phyloP scores from a whole-genome alignment of 2,329 filamentous ascomycete genomes.

The Aspergillus terreus region DNA sequence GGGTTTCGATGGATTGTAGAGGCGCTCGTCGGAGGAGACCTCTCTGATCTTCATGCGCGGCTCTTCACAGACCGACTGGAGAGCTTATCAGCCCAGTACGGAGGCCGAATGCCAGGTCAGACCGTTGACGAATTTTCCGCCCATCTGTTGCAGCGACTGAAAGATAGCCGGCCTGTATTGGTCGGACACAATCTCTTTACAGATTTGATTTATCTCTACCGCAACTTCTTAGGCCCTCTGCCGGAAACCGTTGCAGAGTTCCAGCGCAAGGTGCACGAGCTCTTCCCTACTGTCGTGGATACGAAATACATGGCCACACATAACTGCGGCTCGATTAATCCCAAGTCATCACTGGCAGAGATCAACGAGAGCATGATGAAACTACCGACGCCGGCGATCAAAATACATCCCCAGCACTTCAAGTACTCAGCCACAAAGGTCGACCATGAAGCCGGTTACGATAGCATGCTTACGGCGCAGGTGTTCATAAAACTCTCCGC shows the following conservation, averaged over 20 bases:
- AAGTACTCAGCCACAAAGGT: constrained; percentile 27
- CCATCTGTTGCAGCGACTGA: constrained; percentile 39
- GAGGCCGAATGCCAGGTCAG: constrained; percentile 10
- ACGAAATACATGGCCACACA: constrained; percentile 63
- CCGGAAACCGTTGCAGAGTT: constrained; percentile 56
- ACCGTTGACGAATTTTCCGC: constrained; percentile 26
- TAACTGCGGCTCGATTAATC: constrained; percentile 50
- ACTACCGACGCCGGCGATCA: constrained; percentile 26
- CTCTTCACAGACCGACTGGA: constrained; percentile 25
- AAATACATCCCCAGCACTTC: constrained; percentile 25
- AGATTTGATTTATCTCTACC: constrained; percentile 60
- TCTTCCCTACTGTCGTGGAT: constrained; percentile 58
- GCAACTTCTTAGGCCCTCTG: constrained; percentile 56
- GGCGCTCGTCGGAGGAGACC: constrained; percentile 41
- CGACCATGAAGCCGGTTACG: constrained; percentile 60
- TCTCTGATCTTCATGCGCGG: constrained; percentile 34
- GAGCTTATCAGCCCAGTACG: constrained; percentile 4
- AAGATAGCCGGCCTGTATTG: constrained; percentile 47
- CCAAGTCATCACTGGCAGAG: constrained; percentile 34
- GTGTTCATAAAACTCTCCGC: constrained; percentile 55
- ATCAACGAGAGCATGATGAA: constrained; percentile 23
- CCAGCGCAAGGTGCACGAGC: constrained; percentile 44
- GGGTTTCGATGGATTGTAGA: constrained; percentile 48
- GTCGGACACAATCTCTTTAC: constrained; percentile 63
- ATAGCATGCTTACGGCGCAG: constrained; percentile 59